Evolutionary conservation across 176 grass and related monocot genomes (phyloP), one percentile per base, ranked within the genome.

Genomic region (Musa acuminata): DNA sequence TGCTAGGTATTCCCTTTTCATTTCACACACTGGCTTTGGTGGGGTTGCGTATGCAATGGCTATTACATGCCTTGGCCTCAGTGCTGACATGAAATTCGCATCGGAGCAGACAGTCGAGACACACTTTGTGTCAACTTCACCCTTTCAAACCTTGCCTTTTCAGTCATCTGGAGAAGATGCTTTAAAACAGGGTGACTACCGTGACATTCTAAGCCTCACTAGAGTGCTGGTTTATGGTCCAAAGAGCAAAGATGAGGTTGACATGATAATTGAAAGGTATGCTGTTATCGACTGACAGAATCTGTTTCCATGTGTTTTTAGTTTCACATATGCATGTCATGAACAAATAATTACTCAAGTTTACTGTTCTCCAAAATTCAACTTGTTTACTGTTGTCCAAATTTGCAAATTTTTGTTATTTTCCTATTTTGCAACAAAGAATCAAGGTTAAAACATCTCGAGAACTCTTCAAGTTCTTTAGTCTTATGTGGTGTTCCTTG

Each of bases 21-120:
- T 98, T 81, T 98, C 95, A 80, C 90, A 94, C 84, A 93, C 82
- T 23, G 95, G 95, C 84, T 91, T 85, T 85, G 88, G 90, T 13
- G 86, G 95, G 50, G 90, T 98, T 86, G 88, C 95, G 74, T 98
- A 98, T 85, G 88, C 95, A 49, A 98, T 91, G 95, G 86, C 88
- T 60, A 94, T 98, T 71, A 98, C 84, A 75, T 98, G 95, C 84
- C 76, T 94, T 29, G 55, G 86, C 69, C 78, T 98, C 19, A 58
- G 82, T 70, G 95, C 95, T 82, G 90, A 98, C 87, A 53, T 76
- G 58, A 91, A 85, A 64, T 98, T 98, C 76, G 76, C 85, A 20
- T 84, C 89, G 62, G 95, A 93, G 75, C 75, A 94, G 76, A 89
- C 90, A 49, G 88, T 84, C 35, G 95, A 98, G 79, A 94, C 90